Evolutionary conservation across 2,329 filamentous ascomycete species (phyloP), one percentile per base, ranked within the genome.

Genomic region (Colletotrichum sidae): DNA sequence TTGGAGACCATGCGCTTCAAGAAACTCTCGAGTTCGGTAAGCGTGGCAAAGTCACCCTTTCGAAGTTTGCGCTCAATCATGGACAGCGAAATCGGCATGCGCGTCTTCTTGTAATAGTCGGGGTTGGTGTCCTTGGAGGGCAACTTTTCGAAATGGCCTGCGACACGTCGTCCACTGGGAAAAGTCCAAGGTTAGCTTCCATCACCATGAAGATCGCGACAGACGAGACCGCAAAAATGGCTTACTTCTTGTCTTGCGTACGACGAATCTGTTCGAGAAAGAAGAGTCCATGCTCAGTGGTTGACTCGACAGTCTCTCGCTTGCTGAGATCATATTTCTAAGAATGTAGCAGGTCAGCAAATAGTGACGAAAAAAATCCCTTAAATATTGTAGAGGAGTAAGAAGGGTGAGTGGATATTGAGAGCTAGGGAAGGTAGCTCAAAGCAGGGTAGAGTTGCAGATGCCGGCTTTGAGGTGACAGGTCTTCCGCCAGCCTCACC

Each of bases 1-100:
- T 97, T 97, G 69, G 88, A 86, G 60, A 97, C 91, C 85, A 97
- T 92, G 68, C 93, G 90, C 81, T 96, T 96, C 74, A 95, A 87
- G 75, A 94, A 94, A 73, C 91, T 90, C 77, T 97, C 94, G 11
- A 97, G 81, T 54, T 90, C 84, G 6, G 92, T 89, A 53, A 97
- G 83, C 55, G 81, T 91, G 12, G 84, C 75, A 74, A 97, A 96
- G 69, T 89, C 86, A 71, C 86, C 82, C 54, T 87, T 83, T 56
- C 87, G 84, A 55, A 97, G 83, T 77, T 93, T 95, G 50, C 83
- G 83, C 80, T 96, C 92, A 67, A 96, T 90, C 2, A 86, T 90
- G 70, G 90, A 86, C 50, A 97, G 81, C 0, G 93, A 92, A 67
- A 97, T 88, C 2, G 94, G 94, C 75, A 96, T 86, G 69, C 88